Conservation (phyloP, 2,329 filamentous ascomycete genomes). For the Penicillium sp. region DNA sequence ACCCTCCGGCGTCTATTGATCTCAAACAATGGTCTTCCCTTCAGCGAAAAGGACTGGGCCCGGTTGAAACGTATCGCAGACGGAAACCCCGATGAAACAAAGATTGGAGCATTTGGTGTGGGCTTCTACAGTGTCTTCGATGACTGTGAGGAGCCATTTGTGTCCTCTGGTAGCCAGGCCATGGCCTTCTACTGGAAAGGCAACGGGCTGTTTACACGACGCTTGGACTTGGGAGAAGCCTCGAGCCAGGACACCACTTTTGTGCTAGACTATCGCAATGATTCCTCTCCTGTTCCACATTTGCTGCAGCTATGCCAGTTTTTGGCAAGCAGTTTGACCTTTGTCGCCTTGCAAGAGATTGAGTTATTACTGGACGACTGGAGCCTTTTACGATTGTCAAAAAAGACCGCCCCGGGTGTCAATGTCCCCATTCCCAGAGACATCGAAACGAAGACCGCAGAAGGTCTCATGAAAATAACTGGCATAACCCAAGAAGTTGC, state of each 20-base stretch:
- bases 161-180: conserved; percentile 85
- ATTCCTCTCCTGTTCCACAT: conserved; percentile 81
- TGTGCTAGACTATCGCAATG: conserved; percentile 88
- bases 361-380: conserved; percentile 91
- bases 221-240: conserved; percentile 69
- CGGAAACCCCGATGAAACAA: conserved; percentile 97
- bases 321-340: conserved; percentile 89
- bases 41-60: conserved; percentile 88
- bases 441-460: conserved; percentile 78
- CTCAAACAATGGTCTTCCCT: conserved; percentile 86
- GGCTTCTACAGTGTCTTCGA: conserved; percentile 99
- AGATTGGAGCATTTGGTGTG: conserved; percentile 97
- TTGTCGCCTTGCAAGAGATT: conserved; percentile 83
- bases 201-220: conserved; percentile 93
- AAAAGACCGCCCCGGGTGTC: conserved; percentile 79
- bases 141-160: conserved; percentile 96
- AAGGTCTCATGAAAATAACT: conserved; percentile 82
- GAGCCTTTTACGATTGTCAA: conserved; percentile 73
- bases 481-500: conserved; percentile 82
- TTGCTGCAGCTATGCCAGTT: conserved; percentile 88
- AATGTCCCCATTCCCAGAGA: conserved; percentile 73
- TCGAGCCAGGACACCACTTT: conserved; percentile 79
- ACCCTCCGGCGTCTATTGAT: conserved; percentile 86
- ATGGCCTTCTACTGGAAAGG: conserved; percentile 99
- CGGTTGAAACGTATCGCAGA: conserved; percentile 96